Base-by-base conservation (phyloP, 225 moss, liverwort and hornwort species). In the Marchantia paleacea region DNA sequence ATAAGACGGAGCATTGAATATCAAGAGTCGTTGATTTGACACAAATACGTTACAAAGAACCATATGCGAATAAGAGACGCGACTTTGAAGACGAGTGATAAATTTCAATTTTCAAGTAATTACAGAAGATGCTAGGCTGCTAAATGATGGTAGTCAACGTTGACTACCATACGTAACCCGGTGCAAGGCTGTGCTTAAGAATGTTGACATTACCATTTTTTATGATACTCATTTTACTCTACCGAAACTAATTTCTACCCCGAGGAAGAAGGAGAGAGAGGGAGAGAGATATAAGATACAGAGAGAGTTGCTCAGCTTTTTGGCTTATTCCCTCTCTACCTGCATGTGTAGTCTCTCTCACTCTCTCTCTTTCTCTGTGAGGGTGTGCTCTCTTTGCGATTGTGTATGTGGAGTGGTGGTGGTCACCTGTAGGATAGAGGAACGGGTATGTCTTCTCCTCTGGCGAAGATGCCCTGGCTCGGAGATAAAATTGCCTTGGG, bases 401-500 rank as follows among this genome's bases (percentile, higher is more conserved):
- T 68, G n/a, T 66, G 66, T 39, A 39, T 39, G 39, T 39, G 39
- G 39, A 30, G 26, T 30, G 68, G 55, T 69, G 74, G 55, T 79
- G 24, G 20, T 81, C 80, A 60, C 72, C 61, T 69, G 65, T 70
- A 70, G 8, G 69, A 48, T 12, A 70, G 19, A 14, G 78, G 58
- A 53, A 67, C 69, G 29, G 75, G 9, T 15, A 77, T 39, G 25
- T 82, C 76, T 68, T 73, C 50, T 12, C 82, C 75, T 77, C 88
- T 78, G 14, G 16, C 71, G 66, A 91, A 90, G 60, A 89, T 89
- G 61, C 86, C 86, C 75, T 91, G 90, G n/a, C 89, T 81, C 0
- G 89, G 91, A 11, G 89, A 80, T 12, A 91, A 85, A 78, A 90
- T 90, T 52, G 86, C 91, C 22, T 79, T 55, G 0, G 87, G 88